Conservation (phyloP, 2,329 filamentous ascomycete species). For the Fusarium luffae region DNA sequence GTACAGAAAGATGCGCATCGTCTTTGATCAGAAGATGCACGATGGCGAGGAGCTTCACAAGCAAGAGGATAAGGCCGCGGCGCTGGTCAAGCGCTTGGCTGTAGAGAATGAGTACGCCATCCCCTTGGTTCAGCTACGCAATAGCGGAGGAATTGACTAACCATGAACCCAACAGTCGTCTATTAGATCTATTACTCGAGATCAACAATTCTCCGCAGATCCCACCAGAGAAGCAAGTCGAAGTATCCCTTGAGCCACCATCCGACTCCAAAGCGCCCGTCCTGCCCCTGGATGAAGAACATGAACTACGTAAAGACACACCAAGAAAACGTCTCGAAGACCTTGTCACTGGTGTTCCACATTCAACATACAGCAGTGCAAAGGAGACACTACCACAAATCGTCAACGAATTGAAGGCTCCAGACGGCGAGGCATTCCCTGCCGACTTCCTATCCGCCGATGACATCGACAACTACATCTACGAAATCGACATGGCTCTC, state of each 20-base stretch:
- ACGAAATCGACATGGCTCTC: conserved; percentile 67
- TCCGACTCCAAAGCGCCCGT: conserved; percentile 53
- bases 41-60: conserved; percentile 85
- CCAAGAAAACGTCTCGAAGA: conserved; percentile 61
- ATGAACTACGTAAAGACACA: conserved; percentile 54
- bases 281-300: conserved; percentile 49
- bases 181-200: conserved; percentile 89
- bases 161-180: conserved; percentile 67
- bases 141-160: conserved; percentile 31
- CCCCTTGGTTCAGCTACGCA: conserved; percentile 1
- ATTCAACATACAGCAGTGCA: conserved; percentile 63
- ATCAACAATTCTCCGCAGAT: conserved; percentile 88
- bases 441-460: conserved; percentile 75
- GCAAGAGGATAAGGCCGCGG: conserved; percentile 82
- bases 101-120: conserved; percentile 90
- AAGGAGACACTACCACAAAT: conserved; percentile 72
- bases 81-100: conserved; percentile 83
- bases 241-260: conserved; percentile 67
- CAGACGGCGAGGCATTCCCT: conserved; percentile 66
- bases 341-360: conserved; percentile 65
- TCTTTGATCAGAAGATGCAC: conserved; percentile 81
- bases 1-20: conserved; percentile 88
- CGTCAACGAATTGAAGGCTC: conserved; percentile 60
- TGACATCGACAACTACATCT: conserved; percentile 79
- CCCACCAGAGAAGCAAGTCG: conserved; percentile 77